These are phyloP conservation scores for Acorus gramineus DNA, from an alignment of 106 monocot genomes.

Conservation along the genomic window DNA sequence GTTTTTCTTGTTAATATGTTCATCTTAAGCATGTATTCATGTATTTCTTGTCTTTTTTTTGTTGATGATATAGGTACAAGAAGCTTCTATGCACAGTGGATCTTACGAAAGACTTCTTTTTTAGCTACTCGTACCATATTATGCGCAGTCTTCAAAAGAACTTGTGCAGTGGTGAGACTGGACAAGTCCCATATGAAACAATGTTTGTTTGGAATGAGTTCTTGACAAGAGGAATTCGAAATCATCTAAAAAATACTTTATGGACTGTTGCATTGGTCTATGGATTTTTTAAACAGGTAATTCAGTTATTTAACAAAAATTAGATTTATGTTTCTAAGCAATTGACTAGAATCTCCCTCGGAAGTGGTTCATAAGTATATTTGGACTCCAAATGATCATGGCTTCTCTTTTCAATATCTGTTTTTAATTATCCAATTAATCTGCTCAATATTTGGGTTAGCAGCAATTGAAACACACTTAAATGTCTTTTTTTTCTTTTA, in stretches of 20 bases:
- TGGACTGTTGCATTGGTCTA: conserved; percentile 95
- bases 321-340: no score
- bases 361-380: no score
- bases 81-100: conserved; percentile 77
- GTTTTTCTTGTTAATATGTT: no score
- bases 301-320: no score
- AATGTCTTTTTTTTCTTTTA: no score
- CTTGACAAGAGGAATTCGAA: conserved; percentile 66
- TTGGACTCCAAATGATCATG: no score
- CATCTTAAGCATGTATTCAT: conserved; percentile 4
- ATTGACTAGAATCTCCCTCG: no score
- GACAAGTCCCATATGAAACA: conserved; percentile 58
- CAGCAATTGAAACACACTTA: no score
- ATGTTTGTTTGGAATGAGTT: conserved; percentile 99
- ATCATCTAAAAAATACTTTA: conserved; percentile 51
- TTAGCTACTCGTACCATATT: conserved; percentile 88
- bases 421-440: no score
- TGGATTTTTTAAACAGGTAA: conserved; percentile 95
- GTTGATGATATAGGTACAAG: conserved; percentile 71
- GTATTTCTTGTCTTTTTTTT: conserved; percentile 7
- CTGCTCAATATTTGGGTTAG: no score
- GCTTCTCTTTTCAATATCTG: no score
- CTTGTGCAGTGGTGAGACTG: conserved; percentile 34
- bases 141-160: conserved; percentile 95
- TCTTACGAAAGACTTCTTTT: conserved; percentile 98